Base-by-base conservation (phyloP, 2,329 filamentous ascomycete species). In the Pleomassaria siparia region DNA sequence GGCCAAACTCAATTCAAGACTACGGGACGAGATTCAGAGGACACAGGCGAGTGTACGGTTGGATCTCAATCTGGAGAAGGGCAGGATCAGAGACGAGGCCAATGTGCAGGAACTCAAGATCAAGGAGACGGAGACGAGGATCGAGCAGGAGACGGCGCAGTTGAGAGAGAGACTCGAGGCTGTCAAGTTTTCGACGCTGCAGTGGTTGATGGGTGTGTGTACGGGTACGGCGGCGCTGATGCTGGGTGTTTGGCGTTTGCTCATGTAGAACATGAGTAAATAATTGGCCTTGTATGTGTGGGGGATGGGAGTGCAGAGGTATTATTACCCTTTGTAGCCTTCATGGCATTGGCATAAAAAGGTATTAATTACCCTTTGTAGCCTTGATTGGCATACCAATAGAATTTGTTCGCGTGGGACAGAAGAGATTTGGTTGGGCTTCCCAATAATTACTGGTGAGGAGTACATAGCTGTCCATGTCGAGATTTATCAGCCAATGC, bases 91-190 rank as follows among this genome's bases (percentile, higher is more conserved):
- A 53, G 94, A 99, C 74, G 94, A 99, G 77, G 91, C 91, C 15
- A 95, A 96, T 58, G 87, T 88, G 48, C 94, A 97, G 75, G 94
- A 99, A 73, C 84, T 99, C 73, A 95, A 96, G 77, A 90, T 99
- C 64, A 96, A 96, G 77, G 94, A 99, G 80, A 97, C 94, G 11
- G 94, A 99, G 76, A 96, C 91, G 48, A 86, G 95, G 74, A 97
- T 99, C 64, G 94, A 99, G 77, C 92, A 97, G 75, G 94, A 97
- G 77, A 91, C 94, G 44, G 92, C 92, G 32, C 87, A 88, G 25
- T 72, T 99, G 66, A 80, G 90, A 58, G 94, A 97, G 77, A 87
- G 95, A 74, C 80, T 99, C 40, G 94, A 99, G 76, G 88, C 90
- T 58, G 94, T 99, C 71, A 99, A 99, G 79, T 97, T 97, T 74